These are phyloP conservation scores for Tuber brumale DNA, from an alignment of 495 filamentous ascomycete genomes.

Conservation along the genomic window DNA sequence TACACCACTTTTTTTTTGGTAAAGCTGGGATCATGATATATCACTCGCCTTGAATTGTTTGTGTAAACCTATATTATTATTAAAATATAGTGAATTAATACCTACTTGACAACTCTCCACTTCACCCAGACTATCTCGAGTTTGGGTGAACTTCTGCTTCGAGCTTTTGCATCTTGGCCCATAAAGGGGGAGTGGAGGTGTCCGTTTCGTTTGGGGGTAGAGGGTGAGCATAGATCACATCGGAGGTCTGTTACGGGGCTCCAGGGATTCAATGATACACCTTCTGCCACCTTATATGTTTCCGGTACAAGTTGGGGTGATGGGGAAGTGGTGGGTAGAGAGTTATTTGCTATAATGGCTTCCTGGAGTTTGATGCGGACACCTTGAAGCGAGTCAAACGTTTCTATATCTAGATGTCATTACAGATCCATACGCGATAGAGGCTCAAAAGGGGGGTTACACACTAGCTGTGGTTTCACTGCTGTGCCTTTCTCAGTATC, in stretches of 20 bases:
- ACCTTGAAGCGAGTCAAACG: constrained; percentile 80
- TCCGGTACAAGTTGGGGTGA: constrained; percentile 12
- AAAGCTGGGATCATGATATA: too few species aligned
- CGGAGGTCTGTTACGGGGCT: constrained; percentile 72
- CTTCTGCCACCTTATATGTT: constrained; percentile 68
- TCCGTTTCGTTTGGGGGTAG: too few species aligned
- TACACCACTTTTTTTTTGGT: too few species aligned
- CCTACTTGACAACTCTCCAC: too few species aligned
- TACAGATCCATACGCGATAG: not conserved
- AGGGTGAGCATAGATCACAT: constrained; percentile 36
- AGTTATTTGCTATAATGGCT: constrained; percentile 73
- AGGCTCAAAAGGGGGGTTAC: not conserved
- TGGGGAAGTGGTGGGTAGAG: constrained; percentile 45
- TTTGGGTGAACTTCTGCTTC: too few species aligned
- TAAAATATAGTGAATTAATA: too few species aligned
- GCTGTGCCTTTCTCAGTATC: constrained; percentile 80
- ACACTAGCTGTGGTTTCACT: constrained; percentile 64
- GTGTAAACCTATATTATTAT: too few species aligned
- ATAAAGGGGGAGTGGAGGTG: constrained; percentile 4
- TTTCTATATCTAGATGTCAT: constrained; percentile 40
- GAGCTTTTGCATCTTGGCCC: too few species aligned
- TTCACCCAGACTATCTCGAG: constrained; percentile 39
- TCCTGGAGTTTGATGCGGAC: constrained; percentile 85
- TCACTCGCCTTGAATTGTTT: too few species aligned
- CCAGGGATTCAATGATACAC: constrained; percentile 79